Percentiles rank a stretch among this genome's conserved stretches.
Conservation (phyloP, 2,329 filamentous ascomycete species). For the Beauveria sp. region DNA sequence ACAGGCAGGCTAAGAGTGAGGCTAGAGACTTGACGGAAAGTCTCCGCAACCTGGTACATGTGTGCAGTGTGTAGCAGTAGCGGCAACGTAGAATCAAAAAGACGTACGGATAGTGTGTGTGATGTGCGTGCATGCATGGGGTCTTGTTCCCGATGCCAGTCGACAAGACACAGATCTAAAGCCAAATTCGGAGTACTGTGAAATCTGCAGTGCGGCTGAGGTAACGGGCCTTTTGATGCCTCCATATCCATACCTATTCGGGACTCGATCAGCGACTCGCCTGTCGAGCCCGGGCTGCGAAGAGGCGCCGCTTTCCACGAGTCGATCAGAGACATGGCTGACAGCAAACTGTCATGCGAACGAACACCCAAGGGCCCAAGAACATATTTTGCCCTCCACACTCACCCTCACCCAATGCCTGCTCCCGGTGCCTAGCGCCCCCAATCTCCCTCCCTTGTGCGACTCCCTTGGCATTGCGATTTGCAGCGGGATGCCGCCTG, state of each 20-base stretch:
- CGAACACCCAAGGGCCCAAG: not conserved
- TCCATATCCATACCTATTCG: too few species aligned
- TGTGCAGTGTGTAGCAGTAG: not conserved
- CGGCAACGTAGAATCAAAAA: not conserved
- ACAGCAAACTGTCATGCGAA: slow-evolving; percentile 7
- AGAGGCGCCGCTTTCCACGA: not conserved
- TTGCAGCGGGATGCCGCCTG: not conserved
- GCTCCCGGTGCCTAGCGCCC: not conserved
- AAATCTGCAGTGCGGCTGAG: not conserved
- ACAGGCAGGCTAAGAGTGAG: too few species aligned
- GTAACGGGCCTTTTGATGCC: not conserved
- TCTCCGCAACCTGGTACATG: not conserved
- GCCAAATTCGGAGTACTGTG: not conserved
- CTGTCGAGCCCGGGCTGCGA: not conserved
- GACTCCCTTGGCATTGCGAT: slow-evolving; percentile 5
- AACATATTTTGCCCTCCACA: not conserved
- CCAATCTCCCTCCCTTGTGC: slow-evolving; percentile 9
- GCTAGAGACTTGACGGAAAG: too few species aligned
- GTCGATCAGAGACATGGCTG: slow-evolving; percentile 15
- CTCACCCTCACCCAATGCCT: not conserved
- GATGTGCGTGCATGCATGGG: not conserved
- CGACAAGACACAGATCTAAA: not conserved
- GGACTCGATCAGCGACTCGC: too few species aligned
- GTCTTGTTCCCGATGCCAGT: not conserved
- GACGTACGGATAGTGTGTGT: not conserved